Evolutionary conservation across 768 basidiomycete genomes (phyloP), one percentile per base, ranked within the genome.

Genomic region (Lactarius evosmus): DNA sequence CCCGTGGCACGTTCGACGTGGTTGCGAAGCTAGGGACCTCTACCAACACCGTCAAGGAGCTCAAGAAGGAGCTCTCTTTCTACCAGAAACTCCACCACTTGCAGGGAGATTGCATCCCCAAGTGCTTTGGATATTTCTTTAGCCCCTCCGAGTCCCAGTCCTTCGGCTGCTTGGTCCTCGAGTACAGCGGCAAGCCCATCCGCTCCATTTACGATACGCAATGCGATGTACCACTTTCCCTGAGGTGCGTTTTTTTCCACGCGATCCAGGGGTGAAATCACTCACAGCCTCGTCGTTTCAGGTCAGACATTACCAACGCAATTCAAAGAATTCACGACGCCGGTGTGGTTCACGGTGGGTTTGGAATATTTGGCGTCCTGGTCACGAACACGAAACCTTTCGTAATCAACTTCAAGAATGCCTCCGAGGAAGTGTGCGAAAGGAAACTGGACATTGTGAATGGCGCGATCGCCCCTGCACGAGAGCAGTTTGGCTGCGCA

Each of bases 381-480:
- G 11, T 63, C 22, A 34, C 50, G 16, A 52, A 53, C 16, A 25
- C 29, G 22, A 63, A 41, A 17, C 62, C 62, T 1, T 63, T 58
- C 50, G 22, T 63, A 19, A 57, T 63, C 62, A 58, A 63, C 32
- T 63, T 58, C 40, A 63, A 63, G 51, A 52, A 41, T 4, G 49
- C 62, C 1, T 58, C 56, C 1, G 62, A 63, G 32, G 53, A 52
- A 12, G 50, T 29, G 16, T 63, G 56, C 17, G 62, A 52, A 52
- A 49, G 62, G 30, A 52, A 29, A 40, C 4, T 58, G 22, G 62
- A 58, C 25, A 53, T 63, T 22, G 50, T 58, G 38, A 40, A 58
- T 16, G 62, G 56, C 29, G 56, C 55, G 5, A 62, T 57, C 9
- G 14, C 56, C 4, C 61, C 61, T 12, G 27, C 7, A 40, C 62